Evolutionary conservation across 1,139 yeast species (phyloP), one percentile per base, ranked within the genome.

Genomic region (Ogataea hybrid): DNA sequence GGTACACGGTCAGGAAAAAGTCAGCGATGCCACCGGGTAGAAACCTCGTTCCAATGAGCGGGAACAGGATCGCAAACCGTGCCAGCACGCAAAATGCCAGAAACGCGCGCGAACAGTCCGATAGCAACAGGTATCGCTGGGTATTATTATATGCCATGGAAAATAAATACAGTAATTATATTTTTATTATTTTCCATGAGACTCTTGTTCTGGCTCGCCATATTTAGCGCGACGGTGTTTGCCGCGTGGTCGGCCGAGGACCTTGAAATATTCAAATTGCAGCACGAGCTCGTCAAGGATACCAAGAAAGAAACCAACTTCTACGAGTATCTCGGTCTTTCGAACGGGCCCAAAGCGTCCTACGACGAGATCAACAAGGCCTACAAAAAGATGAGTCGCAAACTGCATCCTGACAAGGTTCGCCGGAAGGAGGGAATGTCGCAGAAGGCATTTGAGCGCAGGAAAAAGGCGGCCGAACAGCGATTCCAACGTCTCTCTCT

Each of bases 341-440:
- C 65, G 18, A 61, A 67, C 2, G 79, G 79, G 0, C 73, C 80
- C 2, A 71, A 73, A 47, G 71, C 95, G 6, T 64, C 77, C 1
- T 58, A 68, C 35, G 79, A 75, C 37, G 85, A 86, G 49, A 84
- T 94, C 47, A 73, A 74, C 44, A 81, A 79, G 57, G 92, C 95
- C 16, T 79, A 87, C 67, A 78, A 88, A 58, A 79, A 78, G 52
- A 61, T 83, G 33, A 81, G 95, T 3, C 73, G 85, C 41, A 72
- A 70, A 44, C 70, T 85, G 52, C 97, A 90, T 59, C 97, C 97
- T 0, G 97, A 92, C 62, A 89, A 87, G 61, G 64, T 73, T 43
- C 58, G 68, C 33, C 71, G 72, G 39, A 64, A 64, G 25, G 42
- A 48, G 17, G 52, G 50, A 48, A 37, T 41, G 25, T 36, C 50